Percentiles rank a stretch among this genome's conserved stretches.
phyloP scores from a whole-genome alignment of 805 yeast genomes.

The Grigorovia yakushimaensis region DNA sequence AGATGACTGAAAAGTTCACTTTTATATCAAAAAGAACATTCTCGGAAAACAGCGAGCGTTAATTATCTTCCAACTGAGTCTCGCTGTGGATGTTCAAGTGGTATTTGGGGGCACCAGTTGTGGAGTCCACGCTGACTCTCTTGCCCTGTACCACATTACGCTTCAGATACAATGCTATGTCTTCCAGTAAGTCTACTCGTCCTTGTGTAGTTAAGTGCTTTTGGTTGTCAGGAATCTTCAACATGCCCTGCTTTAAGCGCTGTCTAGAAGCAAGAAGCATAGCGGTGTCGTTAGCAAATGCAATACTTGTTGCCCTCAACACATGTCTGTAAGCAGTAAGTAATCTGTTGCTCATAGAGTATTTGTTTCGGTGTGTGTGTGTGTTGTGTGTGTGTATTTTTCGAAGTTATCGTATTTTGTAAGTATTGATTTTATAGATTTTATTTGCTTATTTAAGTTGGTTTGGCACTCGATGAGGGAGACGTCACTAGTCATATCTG shows the following conservation, averaged over 20 bases:
- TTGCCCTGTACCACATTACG: constrained; percentile 83
- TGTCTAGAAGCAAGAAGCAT: constrained; percentile 51
- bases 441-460: too few relatives aligned
- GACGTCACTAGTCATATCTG: background rate
- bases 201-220: constrained; percentile 34
- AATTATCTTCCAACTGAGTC: constrained; percentile 84
- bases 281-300: constrained; percentile 38
- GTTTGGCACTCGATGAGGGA: too few relatives aligned
- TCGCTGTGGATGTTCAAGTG: constrained; percentile 63
- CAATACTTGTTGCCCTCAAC: constrained; percentile 53
- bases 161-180: constrained; percentile 58
- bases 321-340: constrained; percentile 46
- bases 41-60: background rate
- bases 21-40: too few relatives aligned
- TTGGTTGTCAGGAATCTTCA: constrained; percentile 37
- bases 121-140: constrained; percentile 22
- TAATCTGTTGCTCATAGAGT: background rate
- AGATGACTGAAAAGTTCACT: too few relatives aligned
- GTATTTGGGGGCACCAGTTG: constrained; percentile 12
- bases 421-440: too few relatives aligned
- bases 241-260: constrained; percentile 45
- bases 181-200: constrained; percentile 49
- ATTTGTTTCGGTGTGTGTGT: background rate
- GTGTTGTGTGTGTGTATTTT: background rate
- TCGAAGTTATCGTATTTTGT: too few relatives aligned